Evolutionary conservation across 805 yeast genomes (phyloP).

Genomic region (Saturnispora besseyi): DNA sequence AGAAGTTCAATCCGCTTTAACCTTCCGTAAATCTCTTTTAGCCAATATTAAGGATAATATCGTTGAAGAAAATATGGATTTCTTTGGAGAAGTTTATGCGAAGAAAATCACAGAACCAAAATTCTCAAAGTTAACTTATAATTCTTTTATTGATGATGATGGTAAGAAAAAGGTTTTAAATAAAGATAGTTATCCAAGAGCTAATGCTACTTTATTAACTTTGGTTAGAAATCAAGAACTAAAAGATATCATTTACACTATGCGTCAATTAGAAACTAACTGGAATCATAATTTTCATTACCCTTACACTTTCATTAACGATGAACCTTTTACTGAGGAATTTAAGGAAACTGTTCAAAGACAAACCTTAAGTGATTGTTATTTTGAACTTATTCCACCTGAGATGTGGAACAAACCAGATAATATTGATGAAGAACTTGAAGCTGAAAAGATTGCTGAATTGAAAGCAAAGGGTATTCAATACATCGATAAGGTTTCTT

Average conservation of each 20-base stretch:
- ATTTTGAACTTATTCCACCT: conserved; percentile 45
- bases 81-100: conserved; percentile 27
- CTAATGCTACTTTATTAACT: conserved; percentile 69
- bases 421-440: conserved; percentile 32
- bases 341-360: conserved; percentile 48
- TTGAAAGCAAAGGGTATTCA: conserved; percentile 39
- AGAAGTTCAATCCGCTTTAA: conserved; percentile 20
- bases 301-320: conserved; percentile 91
- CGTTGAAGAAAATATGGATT: conserved; percentile 28
- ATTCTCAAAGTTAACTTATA: conserved; percentile 26
- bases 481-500: conserved; percentile 53
- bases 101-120: conserved; percentile 29
- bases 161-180: conserved; percentile 22
- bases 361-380: conserved; percentile 36
- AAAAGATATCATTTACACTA: conserved; percentile 42
- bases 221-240: conserved; percentile 70
- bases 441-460: conserved; percentile 31
- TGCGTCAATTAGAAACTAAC: conserved; percentile 51
- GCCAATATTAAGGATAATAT: conserved; percentile 22
- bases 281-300: conserved; percentile 76
- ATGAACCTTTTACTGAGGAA: conserved; percentile 69
- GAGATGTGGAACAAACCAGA: conserved; percentile 43
- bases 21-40: conserved; percentile 17
- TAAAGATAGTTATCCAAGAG: conserved; percentile 31
- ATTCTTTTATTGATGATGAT: conserved; percentile 21